These are phyloP conservation scores for Polygonum aviculare DNA, from an alignment of 148 eudicot genomes.

Conservation along the genomic window DNA sequence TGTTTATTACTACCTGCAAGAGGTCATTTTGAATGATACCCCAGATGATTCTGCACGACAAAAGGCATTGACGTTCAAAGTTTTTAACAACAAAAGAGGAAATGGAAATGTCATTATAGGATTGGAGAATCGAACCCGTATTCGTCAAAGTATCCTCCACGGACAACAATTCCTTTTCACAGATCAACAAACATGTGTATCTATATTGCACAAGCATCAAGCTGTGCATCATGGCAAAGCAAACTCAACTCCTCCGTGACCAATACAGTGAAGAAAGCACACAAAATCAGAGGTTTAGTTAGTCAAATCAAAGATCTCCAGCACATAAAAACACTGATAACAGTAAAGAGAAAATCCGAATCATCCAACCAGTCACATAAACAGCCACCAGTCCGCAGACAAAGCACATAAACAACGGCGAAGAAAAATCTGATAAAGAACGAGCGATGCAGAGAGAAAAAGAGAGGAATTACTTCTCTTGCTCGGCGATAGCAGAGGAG, in stretches of 20 bases:
- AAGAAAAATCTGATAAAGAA: not conserved
- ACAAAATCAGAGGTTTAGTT: not conserved
- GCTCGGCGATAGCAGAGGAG: slow-evolving; percentile 48
- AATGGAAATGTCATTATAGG: not conserved
- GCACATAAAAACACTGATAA: not conserved
- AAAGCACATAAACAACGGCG: not conserved
- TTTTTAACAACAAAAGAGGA: not conserved
- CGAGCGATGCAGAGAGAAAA: not conserved
- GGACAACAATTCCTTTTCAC: slow-evolving; percentile 66
- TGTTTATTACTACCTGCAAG: too few species aligned
- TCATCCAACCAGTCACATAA: not conserved
- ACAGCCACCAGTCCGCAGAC: not conserved
- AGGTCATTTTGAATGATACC: slow-evolving; percentile 10
- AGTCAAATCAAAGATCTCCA: not conserved
- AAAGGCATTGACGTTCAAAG: not conserved
- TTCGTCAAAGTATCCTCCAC: slow-evolving; percentile 94
- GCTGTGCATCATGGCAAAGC: too few species aligned
- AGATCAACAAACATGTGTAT: too few species aligned
- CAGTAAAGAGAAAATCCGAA: not conserved
- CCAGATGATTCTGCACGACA: slow-evolving; percentile 69
- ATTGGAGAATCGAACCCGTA: slow-evolving; percentile 50
- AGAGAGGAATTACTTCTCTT: slow-evolving; percentile 65
- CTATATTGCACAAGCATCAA: too few species aligned
- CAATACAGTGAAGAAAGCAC: not conserved
- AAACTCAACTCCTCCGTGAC: too few species aligned